Evolutionary conservation across 768 basidiomycete species (phyloP), one percentile per base, ranked within the genome.

Genomic region (Agrocybe praecox): DNA sequence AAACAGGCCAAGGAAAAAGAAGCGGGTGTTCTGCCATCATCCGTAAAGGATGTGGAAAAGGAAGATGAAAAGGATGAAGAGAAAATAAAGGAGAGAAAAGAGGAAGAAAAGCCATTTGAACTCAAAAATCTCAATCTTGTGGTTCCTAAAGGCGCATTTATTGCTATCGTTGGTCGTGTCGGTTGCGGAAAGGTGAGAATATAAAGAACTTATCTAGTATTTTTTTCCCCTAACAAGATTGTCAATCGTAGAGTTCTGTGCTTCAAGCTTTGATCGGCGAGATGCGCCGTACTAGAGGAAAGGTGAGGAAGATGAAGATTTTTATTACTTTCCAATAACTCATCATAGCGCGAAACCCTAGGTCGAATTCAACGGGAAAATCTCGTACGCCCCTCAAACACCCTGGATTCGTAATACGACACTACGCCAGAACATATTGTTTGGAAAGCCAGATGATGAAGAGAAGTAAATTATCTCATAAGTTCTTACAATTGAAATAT

Each of bases 401-500:
- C 73, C 87, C 0, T 90, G 87, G 87, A 86, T 89, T 63, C 72
- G 74, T 60, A 87, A 87, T 67, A 86, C 86, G 0, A 89, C 86
- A 0, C 71, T 93, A 29, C 79, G 85, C 17, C 81, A 89, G 53
- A 94, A 94, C 68, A 82, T 94, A 57, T 66, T 86, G 0, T 93
- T 94, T 65, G 91, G 90, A 0, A 79, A 84, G 60, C 72, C 76
- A 6, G 86, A 84, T 56, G 82, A 92, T 50, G 84, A 86, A 51
- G 76, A 78, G 2, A 78, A 72, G 82, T 83, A 36, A 12, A 67
- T 63, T 23, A 14, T 11, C 21, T 44, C n/a, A 51, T 49, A 14
- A 40, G 14, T n/a, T 3, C n/a, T 14, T 17, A 3, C 36, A 10
- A 40, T 9, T 8, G 18, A n/a, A n/a, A n/a, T n/a, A n/a, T n/a